Base-by-base conservation (phyloP, 148 eudicot genomes). In the Amaranthus palmeri region DNA sequence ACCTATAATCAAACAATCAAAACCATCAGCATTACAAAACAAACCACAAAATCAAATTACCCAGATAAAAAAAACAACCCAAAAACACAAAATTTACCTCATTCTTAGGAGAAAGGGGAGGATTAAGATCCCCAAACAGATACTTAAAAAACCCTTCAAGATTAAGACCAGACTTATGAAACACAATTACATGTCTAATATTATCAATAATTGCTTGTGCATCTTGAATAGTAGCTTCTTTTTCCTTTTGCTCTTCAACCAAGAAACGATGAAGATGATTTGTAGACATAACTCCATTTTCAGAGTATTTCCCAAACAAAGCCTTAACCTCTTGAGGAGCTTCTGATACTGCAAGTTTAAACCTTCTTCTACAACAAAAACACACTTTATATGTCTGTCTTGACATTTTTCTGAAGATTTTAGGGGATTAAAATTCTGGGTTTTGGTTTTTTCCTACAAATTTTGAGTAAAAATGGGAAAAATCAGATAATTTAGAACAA, bases 291-390 rank as follows among this genome's bases (percentile, higher is more conserved):
- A 85, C 17, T 6, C 92, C 97, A 72, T 89, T 79, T 57, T 84
- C 92, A 3, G 97, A 87, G 81, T 91, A 89, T 7, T 41, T 78
- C 3, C 68, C 68, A 76, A 93, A 93, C 12, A 91, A 45, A 48
- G 58, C 36, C 83, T 74, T 86, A 64, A 95, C 75, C 40, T 86
- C 96, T 15, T 74, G 53, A 65, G 99, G 99, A 3, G 93, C 84
- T 79, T 89, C 96, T 3, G 87, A 80, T 3, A 86, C 88, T 4
- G 89, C 78, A 11, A 91, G 65, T 61, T 81, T 81, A 84, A 91
- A 95, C 11, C 90, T 82, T 10, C 99, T 88, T 50, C 84, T 83
- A 79, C 95, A 95, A 66, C 97, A 95, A 62, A 86, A 86, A 84
- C 97, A 91, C 8, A 91, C 84, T 68, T 68, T 82, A 84, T 84